Percentiles rank a stretch among this genome's conserved stretches.
Conservation (phyloP, 2,329 filamentous ascomycete species). For the Colletotrichum sp. region DNA sequence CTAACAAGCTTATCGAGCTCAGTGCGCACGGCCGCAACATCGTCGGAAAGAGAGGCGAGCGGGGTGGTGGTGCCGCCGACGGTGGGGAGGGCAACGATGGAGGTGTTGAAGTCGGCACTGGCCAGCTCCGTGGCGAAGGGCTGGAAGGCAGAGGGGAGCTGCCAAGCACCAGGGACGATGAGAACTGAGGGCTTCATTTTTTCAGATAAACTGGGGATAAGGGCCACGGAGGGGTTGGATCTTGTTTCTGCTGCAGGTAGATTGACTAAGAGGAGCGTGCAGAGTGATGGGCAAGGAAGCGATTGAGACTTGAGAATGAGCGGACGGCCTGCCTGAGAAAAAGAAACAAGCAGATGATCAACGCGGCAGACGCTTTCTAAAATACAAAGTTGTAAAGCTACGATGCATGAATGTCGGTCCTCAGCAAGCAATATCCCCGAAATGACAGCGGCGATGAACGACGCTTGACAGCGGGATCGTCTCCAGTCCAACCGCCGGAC, state of each 20-base stretch:
- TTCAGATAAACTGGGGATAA: neutral
- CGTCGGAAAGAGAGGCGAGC: conserved; percentile 29
- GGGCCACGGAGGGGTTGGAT: neutral
- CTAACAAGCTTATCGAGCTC: conserved; percentile 32
- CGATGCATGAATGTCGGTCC: neutral
- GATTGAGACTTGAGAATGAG: neutral
- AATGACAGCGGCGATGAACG: neutral
- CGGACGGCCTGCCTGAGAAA: neutral
- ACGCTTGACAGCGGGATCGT: neutral
- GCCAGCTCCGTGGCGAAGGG: conserved; percentile 12
- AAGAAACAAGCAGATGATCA: neutral
- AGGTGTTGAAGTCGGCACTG: conserved; percentile 26
- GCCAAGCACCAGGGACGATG: conserved; percentile 45
- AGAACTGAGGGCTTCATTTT: conserved; percentile 32
- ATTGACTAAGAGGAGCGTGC: neutral
- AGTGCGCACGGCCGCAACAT: conserved; percentile 35
- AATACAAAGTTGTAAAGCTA: neutral
- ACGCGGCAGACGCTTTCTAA: conserved; percentile 9
- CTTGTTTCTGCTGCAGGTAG: conserved; percentile 1
- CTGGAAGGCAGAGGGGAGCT: conserved; percentile 34
- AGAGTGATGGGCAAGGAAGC: neutral
- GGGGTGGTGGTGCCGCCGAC: conserved; percentile 33
- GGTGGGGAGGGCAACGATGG: conserved; percentile 34
- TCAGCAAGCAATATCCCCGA: conserved; percentile 9
- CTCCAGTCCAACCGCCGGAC: neutral